phyloP scores from a whole-genome alignment of 139 green algal genomes.

The Marvania coccoides region DNA sequence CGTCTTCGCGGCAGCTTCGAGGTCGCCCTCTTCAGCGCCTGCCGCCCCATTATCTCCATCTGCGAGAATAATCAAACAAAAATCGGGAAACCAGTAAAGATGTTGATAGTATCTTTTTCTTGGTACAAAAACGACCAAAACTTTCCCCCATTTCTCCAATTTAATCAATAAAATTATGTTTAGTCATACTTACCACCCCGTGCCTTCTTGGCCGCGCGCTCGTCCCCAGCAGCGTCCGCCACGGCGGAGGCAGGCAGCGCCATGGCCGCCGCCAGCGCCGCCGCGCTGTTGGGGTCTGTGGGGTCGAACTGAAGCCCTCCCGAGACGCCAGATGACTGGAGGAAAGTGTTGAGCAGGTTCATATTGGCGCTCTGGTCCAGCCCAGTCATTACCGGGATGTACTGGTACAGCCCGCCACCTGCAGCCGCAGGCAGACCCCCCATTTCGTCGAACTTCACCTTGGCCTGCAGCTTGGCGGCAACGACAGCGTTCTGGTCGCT shows the following conservation, averaged over 20 bases:
- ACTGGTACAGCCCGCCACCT: background rate
- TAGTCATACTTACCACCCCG: too few relatives aligned
- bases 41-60: background rate
- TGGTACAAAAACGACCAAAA: too few relatives aligned
- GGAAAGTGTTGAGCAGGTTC: background rate
- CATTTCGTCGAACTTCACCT: background rate
- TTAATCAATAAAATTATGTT: too few relatives aligned
- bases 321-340: background rate
- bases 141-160: too few relatives aligned
- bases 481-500: background rate
- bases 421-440: background rate
- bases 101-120: too few relatives aligned
- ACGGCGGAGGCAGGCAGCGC: too few relatives aligned
- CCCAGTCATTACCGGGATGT: background rate
- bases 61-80: too few relatives aligned
- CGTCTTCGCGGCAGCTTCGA: background rate
- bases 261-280: background rate
- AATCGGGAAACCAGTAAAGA: too few relatives aligned
- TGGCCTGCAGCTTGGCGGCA: background rate
- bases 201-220: too few relatives aligned
- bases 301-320: background rate
- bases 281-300: background rate
- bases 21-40: background rate
- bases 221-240: too few relatives aligned
- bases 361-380: background rate